Percentiles rank a stretch among this genome's conserved stretches.
Evolutionary conservation across 75 land plant species (phyloP).

Genomic region (Sequoiadendron giganteum): DNA sequence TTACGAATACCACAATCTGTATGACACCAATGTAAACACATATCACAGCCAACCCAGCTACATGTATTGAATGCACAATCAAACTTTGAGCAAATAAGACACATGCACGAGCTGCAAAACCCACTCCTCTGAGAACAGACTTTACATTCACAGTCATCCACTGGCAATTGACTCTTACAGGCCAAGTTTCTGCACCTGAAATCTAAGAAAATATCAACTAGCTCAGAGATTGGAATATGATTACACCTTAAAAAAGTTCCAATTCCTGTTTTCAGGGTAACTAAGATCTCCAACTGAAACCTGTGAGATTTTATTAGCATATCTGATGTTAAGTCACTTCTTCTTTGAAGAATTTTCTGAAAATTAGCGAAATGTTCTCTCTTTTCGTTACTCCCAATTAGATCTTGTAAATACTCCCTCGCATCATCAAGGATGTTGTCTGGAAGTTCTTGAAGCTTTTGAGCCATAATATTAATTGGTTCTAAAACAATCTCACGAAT

Average conservation of each 20-base stretch:
- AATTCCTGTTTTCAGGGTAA: slow-evolving; percentile 80
- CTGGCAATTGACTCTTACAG: slow-evolving; percentile 75
- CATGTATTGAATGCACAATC: slow-evolving; percentile 92
- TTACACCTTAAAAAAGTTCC: slow-evolving; percentile 47
- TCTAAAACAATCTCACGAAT: slow-evolving; percentile 76
- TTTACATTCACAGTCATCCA: slow-evolving; percentile 94
- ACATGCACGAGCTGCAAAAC: slow-evolving; percentile 94
- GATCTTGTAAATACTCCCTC: slow-evolving; percentile 52
- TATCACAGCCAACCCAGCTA: slow-evolving; percentile 98
- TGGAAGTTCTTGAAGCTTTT: slow-evolving; percentile 70
- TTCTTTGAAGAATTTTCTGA: slow-evolving; percentile 56
- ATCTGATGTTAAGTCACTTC: slow-evolving; percentile 75
- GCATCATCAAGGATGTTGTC: slow-evolving; percentile 55
- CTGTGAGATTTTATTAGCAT: slow-evolving; percentile 56
- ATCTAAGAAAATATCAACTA: slow-evolving; percentile 74
- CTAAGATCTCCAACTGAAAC: slow-evolving; percentile 74
- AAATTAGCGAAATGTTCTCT: slow-evolving; percentile 64
- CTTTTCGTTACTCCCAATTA: slow-evolving; percentile 58
- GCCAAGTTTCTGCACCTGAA: slow-evolving; percentile 68
- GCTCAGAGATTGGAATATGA: slow-evolving; percentile 38
- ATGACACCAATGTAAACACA: slow-evolving; percentile 97
- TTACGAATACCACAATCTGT: slow-evolving; percentile 82
- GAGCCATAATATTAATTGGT: slow-evolving; percentile 77
- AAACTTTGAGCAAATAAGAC: slow-evolving; percentile 87
- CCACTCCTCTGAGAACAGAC: slow-evolving; percentile 76